Base-by-base conservation (phyloP, 495 filamentous ascomycete species). In the Penicillium salamii region DNA sequence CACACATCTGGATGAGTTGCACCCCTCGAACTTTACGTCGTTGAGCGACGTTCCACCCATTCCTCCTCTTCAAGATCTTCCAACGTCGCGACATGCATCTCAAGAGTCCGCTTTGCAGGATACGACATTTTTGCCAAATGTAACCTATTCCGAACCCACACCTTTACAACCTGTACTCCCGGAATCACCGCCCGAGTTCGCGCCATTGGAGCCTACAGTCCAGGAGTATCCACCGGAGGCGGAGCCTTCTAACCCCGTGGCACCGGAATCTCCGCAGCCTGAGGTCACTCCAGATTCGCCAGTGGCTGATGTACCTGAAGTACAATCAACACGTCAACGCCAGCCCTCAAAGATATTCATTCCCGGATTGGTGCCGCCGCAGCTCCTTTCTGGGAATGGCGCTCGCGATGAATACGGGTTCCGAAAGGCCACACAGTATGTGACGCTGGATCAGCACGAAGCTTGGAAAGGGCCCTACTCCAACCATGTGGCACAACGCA, bases 391-490 rank as follows among this genome's bases (percentile, higher is more conserved):
- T 38, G 63, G 55, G 40, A 68, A 59, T 17, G 63, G 64, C 5
- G 59, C 52, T 51, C 82, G 89, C n/a, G 91, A 96, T 66, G 81
- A 86, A 20, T 93, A 96, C 63, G 93, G 93, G 2, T 98, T 98
- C 61, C 83, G 85, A 15, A 98, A 96, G 68, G 80, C 82, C n/a
- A 90, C 77, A 8, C 82, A 89, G 54, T 84, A 96, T 56, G 78
- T 96, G 42, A 85, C 78, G 17, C 63, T 83, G 11, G 76, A 85
- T 18, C 77, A 91, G 60, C 96, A 95, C 58, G 88, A 97, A 59
- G 71, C 76, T 7, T 98, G 93, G 93, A 84, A 88, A 42, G 60
- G 65, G 8, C 64, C 69, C 6, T 97, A 98, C 60, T 76, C 76
- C 23, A 74, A 81, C 15, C 86, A 88, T 58, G 71, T 90, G 13